Evolutionary conservation across 2,329 filamentous ascomycete genomes (phyloP), one percentile per base, ranked within the genome.

Genomic region (Aureobasidium sp.): DNA sequence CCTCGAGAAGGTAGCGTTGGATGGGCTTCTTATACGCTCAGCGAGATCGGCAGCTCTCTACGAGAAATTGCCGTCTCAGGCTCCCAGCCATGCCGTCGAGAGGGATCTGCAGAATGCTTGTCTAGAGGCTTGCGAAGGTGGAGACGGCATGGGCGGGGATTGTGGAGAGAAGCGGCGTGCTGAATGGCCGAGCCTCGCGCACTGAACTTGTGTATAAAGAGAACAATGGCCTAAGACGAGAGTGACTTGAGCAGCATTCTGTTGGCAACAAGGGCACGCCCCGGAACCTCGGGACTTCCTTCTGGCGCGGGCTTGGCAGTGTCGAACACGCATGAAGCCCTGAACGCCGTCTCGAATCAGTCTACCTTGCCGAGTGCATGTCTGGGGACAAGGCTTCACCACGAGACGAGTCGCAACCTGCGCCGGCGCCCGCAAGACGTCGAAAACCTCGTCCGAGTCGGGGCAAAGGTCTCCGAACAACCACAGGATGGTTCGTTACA

Each of bases 381-480:
- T 57, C 53, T 31, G 53, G 31, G 27, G 34, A 34, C 9, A 39
- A 60, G 22, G 34, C 56, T 59, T 29, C 42, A 20, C 55, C 55
- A 22, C 41, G 58, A 61, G 58, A 52, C 36, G 45, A 52, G 27
- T 51, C 37, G 47, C 48, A 52, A 52, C 14, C 25, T 25, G 27
- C 39, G 25, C n/a, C 48, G 37, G 17, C 58, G 34, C 12, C 12
- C 12, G 15, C 17, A 20, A 48, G 58, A 42, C 58, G 47, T 22
- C 58, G 58, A 12, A 61, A 61, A 52, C 47, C 58, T 22, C 58
- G 58, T 44, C 47, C 58, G 17, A 52, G 47, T 25, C 58, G 58
- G 2, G 48, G 58, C 17, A 42, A 31, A 45, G 58, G 58, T 15
- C 47, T 61, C 14, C 58, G 58, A 22, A 39, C 31, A 31, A 61